A percentile compares a stretch with the other conserved stretches of the same genome.
These are phyloP conservation scores for Lasiodiplodia hormozganensis DNA, from an alignment of 2,329 filamentous ascomycete genomes.

Conservation along the genomic window DNA sequence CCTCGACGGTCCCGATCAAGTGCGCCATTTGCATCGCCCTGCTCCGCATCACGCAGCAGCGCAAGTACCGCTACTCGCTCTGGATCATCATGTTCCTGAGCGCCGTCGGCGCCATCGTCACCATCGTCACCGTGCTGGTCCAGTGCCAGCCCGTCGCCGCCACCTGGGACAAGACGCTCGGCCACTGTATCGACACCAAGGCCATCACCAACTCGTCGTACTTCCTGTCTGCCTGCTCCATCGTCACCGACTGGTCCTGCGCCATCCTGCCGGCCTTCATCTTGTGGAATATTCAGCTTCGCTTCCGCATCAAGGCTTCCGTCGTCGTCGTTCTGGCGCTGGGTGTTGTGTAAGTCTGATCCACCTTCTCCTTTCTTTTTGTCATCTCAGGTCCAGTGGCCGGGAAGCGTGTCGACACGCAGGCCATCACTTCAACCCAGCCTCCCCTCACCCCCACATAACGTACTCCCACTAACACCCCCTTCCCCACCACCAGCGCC, in stretches of 20 bases:
- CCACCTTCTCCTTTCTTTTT: neutral
- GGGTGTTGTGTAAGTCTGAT: slow-evolving; percentile 49
- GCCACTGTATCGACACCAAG: neutral
- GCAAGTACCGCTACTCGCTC: slow-evolving; percentile 15
- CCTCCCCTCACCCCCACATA: neutral
- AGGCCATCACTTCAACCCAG: too few relatives aligned
- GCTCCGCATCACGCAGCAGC: slow-evolving; percentile 15
- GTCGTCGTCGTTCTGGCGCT: slow-evolving; percentile 53
- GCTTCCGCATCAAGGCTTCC: slow-evolving; percentile 53
- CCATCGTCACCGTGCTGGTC: slow-evolving; percentile 21
- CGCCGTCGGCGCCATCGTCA: neutral
- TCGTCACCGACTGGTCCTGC: slow-evolving; percentile 40
- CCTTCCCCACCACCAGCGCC: slow-evolving; percentile 36
- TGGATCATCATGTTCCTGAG: slow-evolving; percentile 8
- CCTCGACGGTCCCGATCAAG: slow-evolving; percentile 20
- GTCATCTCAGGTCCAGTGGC: neutral
- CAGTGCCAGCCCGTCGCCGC: slow-evolving; percentile 31
- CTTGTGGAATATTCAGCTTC: slow-evolving; percentile 53
- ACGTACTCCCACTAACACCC: neutral
- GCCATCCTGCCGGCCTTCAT: slow-evolving; percentile 45
- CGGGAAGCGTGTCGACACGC: too few relatives aligned
- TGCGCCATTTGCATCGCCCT: slow-evolving; percentile 19
- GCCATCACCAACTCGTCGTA: slow-evolving; percentile 42
- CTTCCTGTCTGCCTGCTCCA: slow-evolving; percentile 45
- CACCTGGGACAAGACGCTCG: slow-evolving; percentile 28